phyloP scores from a whole-genome alignment of 495 filamentous ascomycete species.

The Cryomyces antarcticus region DNA sequence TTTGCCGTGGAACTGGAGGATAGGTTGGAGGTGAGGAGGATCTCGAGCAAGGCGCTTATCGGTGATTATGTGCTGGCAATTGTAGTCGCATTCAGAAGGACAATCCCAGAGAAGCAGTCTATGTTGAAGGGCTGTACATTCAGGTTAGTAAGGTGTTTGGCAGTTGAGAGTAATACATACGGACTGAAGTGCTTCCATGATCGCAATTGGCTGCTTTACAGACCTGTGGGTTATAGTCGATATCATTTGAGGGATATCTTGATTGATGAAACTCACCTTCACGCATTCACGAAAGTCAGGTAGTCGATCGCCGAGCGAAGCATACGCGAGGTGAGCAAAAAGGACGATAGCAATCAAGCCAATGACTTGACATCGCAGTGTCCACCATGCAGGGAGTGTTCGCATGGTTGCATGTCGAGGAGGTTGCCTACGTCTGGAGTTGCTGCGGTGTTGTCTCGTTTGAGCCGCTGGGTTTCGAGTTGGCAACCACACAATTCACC shows the following conservation, averaged over 20 bases:
- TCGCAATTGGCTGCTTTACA: slow-evolving; percentile 68
- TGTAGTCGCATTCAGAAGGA: slow-evolving; percentile 89
- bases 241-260: background rate
- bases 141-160: slow-evolving; percentile 1
- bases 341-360: slow-evolving; percentile 9
- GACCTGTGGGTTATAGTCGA: slow-evolving; percentile 28
- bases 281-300: slow-evolving; percentile 84
- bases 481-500: background rate
- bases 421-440: background rate
- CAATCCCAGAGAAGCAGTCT: slow-evolving; percentile 63
- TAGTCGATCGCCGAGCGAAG: slow-evolving; percentile 68
- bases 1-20: slow-evolving; percentile 97
- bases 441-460: background rate
- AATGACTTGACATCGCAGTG: background rate
- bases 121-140: slow-evolving; percentile 36
- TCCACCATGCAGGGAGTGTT: background rate
- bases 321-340: slow-evolving; percentile 30
- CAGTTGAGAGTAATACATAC: slow-evolving; percentile 22
- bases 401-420: background rate
- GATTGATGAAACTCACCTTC: slow-evolving; percentile 30
- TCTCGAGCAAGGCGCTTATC: slow-evolving; percentile 43
- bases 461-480: background rate
- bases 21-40: slow-evolving; percentile 37
- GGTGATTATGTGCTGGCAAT: slow-evolving; percentile 89
- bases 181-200: slow-evolving; percentile 24